A percentile compares a stretch with the other conserved stretches of the same genome.
Conservation (phyloP, 2,329 filamentous ascomycete genomes). For the Periconia digitata region DNA sequence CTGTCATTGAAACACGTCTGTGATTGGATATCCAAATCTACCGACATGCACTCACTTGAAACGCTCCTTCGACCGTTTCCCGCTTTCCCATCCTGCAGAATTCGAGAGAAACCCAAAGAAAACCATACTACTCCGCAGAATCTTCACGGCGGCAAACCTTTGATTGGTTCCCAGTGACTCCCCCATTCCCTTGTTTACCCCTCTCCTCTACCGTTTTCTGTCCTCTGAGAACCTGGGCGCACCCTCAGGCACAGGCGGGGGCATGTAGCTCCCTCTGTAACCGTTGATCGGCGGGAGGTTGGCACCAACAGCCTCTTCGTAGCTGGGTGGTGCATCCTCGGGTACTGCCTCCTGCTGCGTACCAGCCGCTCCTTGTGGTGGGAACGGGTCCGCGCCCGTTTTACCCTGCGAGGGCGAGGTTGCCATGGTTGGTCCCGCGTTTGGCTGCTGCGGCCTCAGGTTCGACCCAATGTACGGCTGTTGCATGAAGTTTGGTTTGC, state of each 20-base stretch:
- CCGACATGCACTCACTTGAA: neutral
- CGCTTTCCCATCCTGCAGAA: neutral
- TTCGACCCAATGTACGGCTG: conserved; percentile 7
- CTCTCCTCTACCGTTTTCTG: conserved; percentile 31
- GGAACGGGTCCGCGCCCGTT: conserved; percentile 18
- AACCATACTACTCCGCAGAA: neutral
- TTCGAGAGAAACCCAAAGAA: too few species aligned
- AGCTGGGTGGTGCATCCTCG: conserved; percentile 88
- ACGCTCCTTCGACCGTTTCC: neutral
- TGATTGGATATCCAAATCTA: conserved; percentile 20
- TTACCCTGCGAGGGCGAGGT: conserved; percentile 26
- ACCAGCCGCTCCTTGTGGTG: conserved; percentile 23
- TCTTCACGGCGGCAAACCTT: neutral
- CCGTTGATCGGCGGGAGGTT: conserved; percentile 73
- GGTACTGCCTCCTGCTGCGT: conserved; percentile 48
- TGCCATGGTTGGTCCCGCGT: conserved; percentile 23
- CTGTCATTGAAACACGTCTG: conserved; percentile 5
- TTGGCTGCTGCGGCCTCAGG: conserved; percentile 13
- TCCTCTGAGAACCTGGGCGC: conserved; percentile 40
- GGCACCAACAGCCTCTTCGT: conserved; percentile 88
- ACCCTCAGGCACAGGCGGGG: conserved; percentile 43
- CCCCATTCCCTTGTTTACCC: neutral
- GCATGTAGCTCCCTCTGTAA: conserved; percentile 65
- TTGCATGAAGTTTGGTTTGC: conserved; percentile 7
- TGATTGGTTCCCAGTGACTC: neutral